phyloP scores from a whole-genome alignment of 169 alveolate species.

The Plasmodium chabaudi region DNA sequence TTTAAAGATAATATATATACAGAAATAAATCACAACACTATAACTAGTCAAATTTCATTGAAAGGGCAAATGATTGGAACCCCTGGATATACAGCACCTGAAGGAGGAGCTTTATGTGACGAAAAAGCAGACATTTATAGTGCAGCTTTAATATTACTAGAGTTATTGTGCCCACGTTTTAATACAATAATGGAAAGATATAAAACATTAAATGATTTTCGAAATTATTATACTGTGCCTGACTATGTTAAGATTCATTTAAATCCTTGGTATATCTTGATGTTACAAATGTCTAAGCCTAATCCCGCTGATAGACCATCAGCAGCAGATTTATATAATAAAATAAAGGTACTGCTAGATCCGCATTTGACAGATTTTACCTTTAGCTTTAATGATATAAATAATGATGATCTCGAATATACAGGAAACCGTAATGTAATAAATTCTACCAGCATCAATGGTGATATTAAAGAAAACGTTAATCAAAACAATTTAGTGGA shows the following conservation, averaged over 20 bases:
- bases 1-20: slow-evolving; percentile 63
- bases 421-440: background rate
- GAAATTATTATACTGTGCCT: slow-evolving; percentile 87
- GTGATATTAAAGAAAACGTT: background rate
- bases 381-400: slow-evolving; percentile 60
- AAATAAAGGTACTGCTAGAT: slow-evolving; percentile 79
- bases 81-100: slow-evolving; percentile 94
- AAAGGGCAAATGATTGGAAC: slow-evolving; percentile 93
- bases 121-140: slow-evolving; percentile 93
- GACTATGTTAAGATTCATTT: slow-evolving; percentile 81
- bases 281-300: slow-evolving; percentile 88
- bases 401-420: slow-evolving; percentile 19
- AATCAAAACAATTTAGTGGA: background rate
- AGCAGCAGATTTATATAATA: slow-evolving; percentile 85
- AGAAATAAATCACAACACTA: slow-evolving; percentile 65
- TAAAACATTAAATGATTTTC: slow-evolving; percentile 87
- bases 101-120: slow-evolving; percentile 92
- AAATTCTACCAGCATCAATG: background rate
- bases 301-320: slow-evolving; percentile 91
- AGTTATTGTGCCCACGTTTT: slow-evolving; percentile 91
- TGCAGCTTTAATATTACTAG: slow-evolving; percentile 90
- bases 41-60: slow-evolving; percentile 81
- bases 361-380: slow-evolving; percentile 72
- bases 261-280: slow-evolving; percentile 88
- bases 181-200: slow-evolving; percentile 91